phyloP scores from a whole-genome alignment of 139 green algal species.

The Pedinophyceae sp. region DNA sequence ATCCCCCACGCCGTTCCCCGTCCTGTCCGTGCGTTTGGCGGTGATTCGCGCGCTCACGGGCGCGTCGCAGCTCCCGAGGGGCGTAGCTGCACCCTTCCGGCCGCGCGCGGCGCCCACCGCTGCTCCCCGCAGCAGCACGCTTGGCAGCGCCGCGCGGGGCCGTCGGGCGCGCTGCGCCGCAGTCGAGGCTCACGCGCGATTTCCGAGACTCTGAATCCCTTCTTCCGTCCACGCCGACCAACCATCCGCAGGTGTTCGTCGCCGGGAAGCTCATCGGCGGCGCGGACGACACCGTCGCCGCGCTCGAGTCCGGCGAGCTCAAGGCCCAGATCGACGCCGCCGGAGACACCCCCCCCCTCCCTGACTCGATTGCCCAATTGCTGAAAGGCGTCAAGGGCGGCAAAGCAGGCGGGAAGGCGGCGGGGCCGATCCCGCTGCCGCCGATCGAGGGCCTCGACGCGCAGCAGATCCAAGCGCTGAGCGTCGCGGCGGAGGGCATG shows the following conservation, averaged over 20 bases:
- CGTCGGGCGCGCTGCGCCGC: too few relatives aligned
- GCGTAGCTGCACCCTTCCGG: not conserved
- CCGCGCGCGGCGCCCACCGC: not conserved
- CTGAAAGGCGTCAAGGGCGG: too few relatives aligned
- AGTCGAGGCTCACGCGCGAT: not conserved
- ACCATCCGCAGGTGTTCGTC: slow-evolving; percentile 61
- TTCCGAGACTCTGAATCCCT: not conserved
- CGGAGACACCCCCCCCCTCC: not conserved
- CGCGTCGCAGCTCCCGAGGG: too few relatives aligned
- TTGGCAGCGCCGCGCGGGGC: too few relatives aligned
- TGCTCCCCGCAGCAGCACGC: not conserved
- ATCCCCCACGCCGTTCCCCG: too few relatives aligned
- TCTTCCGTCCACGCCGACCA: too few relatives aligned
- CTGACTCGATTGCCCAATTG: not conserved
- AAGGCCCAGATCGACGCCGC: slow-evolving; percentile 11
- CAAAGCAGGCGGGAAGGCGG: too few relatives aligned
- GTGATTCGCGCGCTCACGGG: too few relatives aligned
- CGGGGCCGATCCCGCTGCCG: too few relatives aligned
- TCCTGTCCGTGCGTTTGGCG: not conserved
- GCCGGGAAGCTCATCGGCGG: slow-evolving; percentile 50
- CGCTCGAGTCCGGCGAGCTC: slow-evolving; percentile 24
- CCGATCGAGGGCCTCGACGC: not conserved
- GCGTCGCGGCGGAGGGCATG: not conserved
- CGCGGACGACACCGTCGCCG: slow-evolving; percentile 30
- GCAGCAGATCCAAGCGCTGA: not conserved